Percentiles rank a stretch among this genome's conserved stretches.
Evolutionary conservation across 108 stramenopile species (phyloP).

Genomic region (Licmophora abbreviata): DNA sequence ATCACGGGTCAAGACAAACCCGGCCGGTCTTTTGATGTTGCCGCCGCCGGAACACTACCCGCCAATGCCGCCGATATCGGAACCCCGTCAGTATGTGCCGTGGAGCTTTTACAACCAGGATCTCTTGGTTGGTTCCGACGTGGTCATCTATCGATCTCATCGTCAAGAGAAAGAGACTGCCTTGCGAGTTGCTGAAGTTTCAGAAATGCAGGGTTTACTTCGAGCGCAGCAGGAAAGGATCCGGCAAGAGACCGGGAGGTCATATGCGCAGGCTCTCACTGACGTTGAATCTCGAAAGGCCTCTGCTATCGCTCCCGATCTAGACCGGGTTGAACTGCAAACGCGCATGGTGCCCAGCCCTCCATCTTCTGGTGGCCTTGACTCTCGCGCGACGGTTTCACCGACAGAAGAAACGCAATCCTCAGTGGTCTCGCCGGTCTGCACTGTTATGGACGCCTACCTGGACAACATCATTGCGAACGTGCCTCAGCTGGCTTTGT

Average conservation of each 20-base stretch:
- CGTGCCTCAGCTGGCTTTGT: slow-evolving; percentile 79
- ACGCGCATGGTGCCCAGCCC: slow-evolving; percentile 61
- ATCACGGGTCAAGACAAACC: too few species aligned
- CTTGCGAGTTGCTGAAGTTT: slow-evolving; percentile 10
- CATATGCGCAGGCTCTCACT: slow-evolving; percentile 14
- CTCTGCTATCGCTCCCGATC: slow-evolving; percentile 12
- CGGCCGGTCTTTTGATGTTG: too few species aligned
- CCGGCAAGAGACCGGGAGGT: not conserved
- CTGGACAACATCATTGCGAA: slow-evolving; percentile 84
- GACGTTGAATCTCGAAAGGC: too few species aligned
- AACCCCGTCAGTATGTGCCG: slow-evolving; percentile 50
- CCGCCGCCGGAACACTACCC: slow-evolving; percentile 34
- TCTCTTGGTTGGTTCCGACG: slow-evolving; percentile 68
- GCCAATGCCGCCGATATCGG: slow-evolving; percentile 21
- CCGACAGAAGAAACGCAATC: slow-evolving; percentile 7
- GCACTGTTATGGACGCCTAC: slow-evolving; percentile 73
- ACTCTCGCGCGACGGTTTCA: not conserved
- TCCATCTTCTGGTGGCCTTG: slow-evolving; percentile 18
- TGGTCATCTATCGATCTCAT: slow-evolving; percentile 27
- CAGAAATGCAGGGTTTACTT: slow-evolving; percentile 2
- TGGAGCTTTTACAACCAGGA: slow-evolving; percentile 79
- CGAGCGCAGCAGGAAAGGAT: slow-evolving; percentile 7
- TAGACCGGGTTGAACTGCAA: slow-evolving; percentile 49
- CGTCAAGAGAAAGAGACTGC: not conserved
- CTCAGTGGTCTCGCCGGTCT: slow-evolving; percentile 29